Evolutionary conservation across 1,284 basidiomycete genomes (phyloP).

Genomic region (Ustilago hordei): DNA sequence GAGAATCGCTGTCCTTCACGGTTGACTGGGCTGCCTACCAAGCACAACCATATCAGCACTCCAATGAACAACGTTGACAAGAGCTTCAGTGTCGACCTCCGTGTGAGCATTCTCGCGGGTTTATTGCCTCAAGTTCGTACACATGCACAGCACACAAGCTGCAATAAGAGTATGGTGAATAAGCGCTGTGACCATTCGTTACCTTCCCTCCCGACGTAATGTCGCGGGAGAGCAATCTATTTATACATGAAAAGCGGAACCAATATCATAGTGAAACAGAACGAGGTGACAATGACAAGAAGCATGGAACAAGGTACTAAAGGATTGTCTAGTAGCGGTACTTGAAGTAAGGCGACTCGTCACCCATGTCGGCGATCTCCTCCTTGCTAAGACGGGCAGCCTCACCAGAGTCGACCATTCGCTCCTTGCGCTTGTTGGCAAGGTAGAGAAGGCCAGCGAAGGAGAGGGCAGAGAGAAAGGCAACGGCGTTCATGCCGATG

Average conservation of each 20-base stretch:
- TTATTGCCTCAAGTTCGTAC: neutral
- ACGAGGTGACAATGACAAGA: conserved; percentile 6
- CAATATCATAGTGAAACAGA: conserved; percentile 4
- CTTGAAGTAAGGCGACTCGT: conserved; percentile 60
- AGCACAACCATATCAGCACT: too few relatives aligned
- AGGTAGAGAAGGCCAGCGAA: conserved; percentile 48
- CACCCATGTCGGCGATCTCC: conserved; percentile 54
- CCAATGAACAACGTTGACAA: neutral
- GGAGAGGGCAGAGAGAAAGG: conserved; percentile 44
- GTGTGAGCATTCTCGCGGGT: neutral
- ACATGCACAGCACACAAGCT: neutral
- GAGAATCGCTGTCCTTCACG: too few relatives aligned
- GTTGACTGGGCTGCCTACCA: too few relatives aligned
- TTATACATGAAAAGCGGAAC: conserved; percentile 21
- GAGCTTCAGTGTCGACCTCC: neutral
- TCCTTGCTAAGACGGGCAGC: conserved; percentile 41
- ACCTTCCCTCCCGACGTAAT: conserved; percentile 6
- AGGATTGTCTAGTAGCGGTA: conserved; percentile 51
- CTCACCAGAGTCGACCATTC: conserved; percentile 55
- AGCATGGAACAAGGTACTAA: conserved; percentile 1
- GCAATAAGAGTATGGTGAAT: neutral
- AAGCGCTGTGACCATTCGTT: conserved; percentile 10
- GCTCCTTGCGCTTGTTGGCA: conserved; percentile 49
- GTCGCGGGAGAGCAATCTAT: conserved; percentile 24
- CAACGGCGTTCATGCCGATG: conserved; percentile 50